These are phyloP conservation scores for Anastatica hierochuntica DNA, from an alignment of 345 rosid species.

Conservation along the genomic window DNA sequence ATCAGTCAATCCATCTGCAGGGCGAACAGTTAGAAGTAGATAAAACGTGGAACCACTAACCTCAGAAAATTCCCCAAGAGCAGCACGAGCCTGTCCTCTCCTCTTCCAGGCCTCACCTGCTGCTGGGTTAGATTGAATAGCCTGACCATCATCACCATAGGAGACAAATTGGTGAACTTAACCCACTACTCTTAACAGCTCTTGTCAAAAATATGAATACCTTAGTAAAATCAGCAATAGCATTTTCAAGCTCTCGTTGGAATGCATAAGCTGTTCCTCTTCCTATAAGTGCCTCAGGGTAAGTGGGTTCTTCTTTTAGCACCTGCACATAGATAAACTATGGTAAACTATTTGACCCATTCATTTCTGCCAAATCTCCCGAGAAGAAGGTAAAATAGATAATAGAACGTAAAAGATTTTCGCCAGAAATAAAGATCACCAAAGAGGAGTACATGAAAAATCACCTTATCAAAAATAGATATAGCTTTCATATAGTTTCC, in stretches of 20 bases:
- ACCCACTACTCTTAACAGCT: slow-evolving; percentile 6
- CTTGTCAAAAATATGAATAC: slow-evolving; percentile 28
- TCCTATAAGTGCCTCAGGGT: slow-evolving; percentile 93
- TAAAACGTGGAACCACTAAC: slow-evolving; percentile 31
- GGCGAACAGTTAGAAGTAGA: too few relatives aligned
- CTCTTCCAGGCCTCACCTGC: slow-evolving; percentile 99
- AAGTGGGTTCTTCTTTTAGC: slow-evolving; percentile 70
- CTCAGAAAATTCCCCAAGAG: slow-evolving; percentile 76
- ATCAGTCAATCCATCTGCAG: slow-evolving; percentile 3
- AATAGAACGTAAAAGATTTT: not conserved
- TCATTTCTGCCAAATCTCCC: not conserved
- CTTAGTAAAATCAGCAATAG: slow-evolving; percentile 86
- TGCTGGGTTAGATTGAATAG: slow-evolving; percentile 73
- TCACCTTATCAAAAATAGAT: slow-evolving; percentile 86
- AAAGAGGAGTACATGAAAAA: slow-evolving; percentile 3
- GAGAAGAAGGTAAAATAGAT: not conserved
- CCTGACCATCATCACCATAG: slow-evolving; percentile 36
- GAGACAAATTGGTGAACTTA: slow-evolving; percentile 4
- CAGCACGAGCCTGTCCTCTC: slow-evolving; percentile 98
- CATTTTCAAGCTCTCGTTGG: slow-evolving; percentile 74
- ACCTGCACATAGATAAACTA: slow-evolving; percentile 37
- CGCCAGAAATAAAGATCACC: slow-evolving; percentile 2
- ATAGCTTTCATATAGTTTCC: slow-evolving; percentile 81
- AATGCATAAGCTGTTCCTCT: slow-evolving; percentile 98
- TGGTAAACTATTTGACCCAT: not conserved